Base-by-base conservation (phyloP, 2,329 filamentous ascomycete species). In the Alternaria triticina region DNA sequence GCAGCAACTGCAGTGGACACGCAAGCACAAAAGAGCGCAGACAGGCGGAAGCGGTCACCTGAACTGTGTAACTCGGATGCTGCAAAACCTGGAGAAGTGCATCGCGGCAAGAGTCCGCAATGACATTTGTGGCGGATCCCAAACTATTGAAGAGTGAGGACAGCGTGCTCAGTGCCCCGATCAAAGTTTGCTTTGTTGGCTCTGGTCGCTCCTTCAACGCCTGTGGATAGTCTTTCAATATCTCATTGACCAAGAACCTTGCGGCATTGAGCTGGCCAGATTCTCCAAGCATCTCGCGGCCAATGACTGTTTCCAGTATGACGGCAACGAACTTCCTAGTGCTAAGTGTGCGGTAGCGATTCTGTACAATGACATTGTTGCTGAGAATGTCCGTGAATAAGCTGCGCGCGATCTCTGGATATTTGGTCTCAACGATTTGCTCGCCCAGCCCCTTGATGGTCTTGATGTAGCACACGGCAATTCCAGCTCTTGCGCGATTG, bases 51-150 rank as follows among this genome's bases (percentile, higher is more conserved):
- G 93, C 90, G 73, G 96, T 91, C 4, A 98, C 89, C 76, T 99
- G 96, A 3, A 99, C 96, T 5, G 94, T 96, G 79, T 98, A 98
- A 80, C 93, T 97, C 1, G 94, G 93, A 79, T 99, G 96, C 72
- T 97, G 93, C 25, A 98, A 84, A 6, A 97, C 92, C 77, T 97
- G 94, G 43, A 98, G 84, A 30, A 99, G 83, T 5, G 91, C 91
- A 78, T 99, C 96, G 54, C 95, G 88, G 76, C 93, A 97, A 13
- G 86, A 78, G 67, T 99, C 96, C 8, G 93, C 91, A 70, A 97
- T 89, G 57, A 84, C 84, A 65, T 90, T 92, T 33, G 92, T 87
- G 3, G 94, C 94, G 20, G 95, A 95, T 4, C 94, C 95, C 5
- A 99, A 85, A 0, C 88, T 91, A 44, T 86, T 85, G 64, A 97